phyloP scores from a whole-genome alignment of 2,329 filamentous ascomycete species.

The Colletotrichum liaoningense region DNA sequence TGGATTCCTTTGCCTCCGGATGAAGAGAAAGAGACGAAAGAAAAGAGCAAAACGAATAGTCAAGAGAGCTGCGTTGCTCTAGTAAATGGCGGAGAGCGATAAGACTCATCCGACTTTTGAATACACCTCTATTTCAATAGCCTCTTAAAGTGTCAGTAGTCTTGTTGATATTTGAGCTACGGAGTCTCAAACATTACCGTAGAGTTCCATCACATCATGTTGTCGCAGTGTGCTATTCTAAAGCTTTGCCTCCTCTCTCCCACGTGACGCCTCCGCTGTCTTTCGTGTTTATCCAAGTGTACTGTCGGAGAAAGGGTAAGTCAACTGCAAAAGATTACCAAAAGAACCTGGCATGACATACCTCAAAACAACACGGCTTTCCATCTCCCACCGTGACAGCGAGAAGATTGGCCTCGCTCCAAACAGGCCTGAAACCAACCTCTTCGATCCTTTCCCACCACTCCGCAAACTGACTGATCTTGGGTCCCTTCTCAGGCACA shows the following conservation, averaged over 20 bases:
- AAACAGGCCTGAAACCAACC: conserved; percentile 36
- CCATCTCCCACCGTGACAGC: conserved; percentile 32
- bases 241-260: not conserved
- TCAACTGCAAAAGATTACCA: too few relatives aligned
- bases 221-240: not conserved
- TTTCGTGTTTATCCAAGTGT: not conserved
- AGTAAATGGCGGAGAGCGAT: not conserved
- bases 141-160: too few relatives aligned
- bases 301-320: not conserved
- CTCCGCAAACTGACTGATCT: conserved; percentile 17
- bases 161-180: too few relatives aligned
- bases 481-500: conserved; percentile 4
- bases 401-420: conserved; percentile 39
- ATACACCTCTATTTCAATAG: too few relatives aligned
- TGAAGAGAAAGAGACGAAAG: not conserved
- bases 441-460: conserved; percentile 39
- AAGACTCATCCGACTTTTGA: too few relatives aligned
- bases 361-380: not conserved
- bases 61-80: not conserved
- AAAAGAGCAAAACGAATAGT: not conserved
- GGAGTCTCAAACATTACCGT: too few relatives aligned
- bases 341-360: too few relatives aligned
- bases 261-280: not conserved
- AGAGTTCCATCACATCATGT: not conserved
- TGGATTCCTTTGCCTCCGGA: not conserved